These are phyloP conservation scores for Alternaria brassicicola DNA, from an alignment of 2,329 filamentous ascomycete species.

Conservation along the genomic window DNA sequence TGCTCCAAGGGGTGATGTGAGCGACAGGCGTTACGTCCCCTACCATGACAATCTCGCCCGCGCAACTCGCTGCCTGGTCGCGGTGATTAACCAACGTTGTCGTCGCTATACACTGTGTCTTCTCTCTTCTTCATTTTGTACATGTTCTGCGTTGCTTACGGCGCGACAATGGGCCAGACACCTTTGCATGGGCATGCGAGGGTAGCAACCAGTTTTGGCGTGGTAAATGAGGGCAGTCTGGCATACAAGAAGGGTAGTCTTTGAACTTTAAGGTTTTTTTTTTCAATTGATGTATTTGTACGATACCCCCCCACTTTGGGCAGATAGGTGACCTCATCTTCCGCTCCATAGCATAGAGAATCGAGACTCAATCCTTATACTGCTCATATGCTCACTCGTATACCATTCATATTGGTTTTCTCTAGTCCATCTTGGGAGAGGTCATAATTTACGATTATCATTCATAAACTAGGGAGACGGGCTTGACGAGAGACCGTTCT, in stretches of 20 bases:
- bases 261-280: background rate
- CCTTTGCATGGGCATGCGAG: background rate
- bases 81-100: background rate
- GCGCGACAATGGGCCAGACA: background rate
- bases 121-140: background rate
- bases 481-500: background rate
- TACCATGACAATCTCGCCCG: background rate
- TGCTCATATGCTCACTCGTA: background rate
- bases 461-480: background rate
- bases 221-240: background rate
- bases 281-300: conserved; percentile 1
- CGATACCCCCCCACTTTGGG: conserved; percentile 6
- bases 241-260: background rate
- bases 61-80: background rate
- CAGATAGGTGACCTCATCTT: background rate
- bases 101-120: background rate
- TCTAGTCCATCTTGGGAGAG: background rate
- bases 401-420: background rate
- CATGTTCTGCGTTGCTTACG: background rate
- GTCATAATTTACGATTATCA: background rate
- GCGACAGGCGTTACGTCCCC: no score
- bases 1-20: background rate
- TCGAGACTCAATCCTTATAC: background rate
- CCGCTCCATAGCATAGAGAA: background rate
- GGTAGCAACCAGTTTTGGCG: background rate